These are phyloP conservation scores for Ascocoryne sarcoides DNA, from an alignment of 2,329 filamentous ascomycete species.

Conservation along the genomic window DNA sequence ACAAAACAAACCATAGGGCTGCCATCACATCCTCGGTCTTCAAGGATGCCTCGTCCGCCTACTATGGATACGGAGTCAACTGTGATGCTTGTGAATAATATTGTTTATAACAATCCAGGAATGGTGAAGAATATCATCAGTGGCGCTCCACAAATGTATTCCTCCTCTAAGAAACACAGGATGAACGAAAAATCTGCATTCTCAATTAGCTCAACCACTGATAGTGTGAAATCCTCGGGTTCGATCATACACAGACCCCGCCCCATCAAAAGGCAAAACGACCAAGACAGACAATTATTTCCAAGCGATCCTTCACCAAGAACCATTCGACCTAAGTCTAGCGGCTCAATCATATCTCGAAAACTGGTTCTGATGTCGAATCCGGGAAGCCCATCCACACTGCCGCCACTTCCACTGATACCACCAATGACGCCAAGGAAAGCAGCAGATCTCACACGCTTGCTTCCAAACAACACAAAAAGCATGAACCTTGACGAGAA, in stretches of 20 bases:
- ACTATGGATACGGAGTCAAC: conserved; percentile 33
- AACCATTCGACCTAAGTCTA: conserved; percentile 43
- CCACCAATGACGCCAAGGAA: conserved; percentile 35
- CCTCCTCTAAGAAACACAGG: conserved; percentile 15
- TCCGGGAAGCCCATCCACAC: conserved; percentile 38
- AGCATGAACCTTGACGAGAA: conserved; percentile 53
- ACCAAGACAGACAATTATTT: conserved; percentile 37
- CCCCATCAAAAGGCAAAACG: conserved; percentile 21
- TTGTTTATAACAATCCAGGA: conserved; percentile 44
- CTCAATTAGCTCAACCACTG: background rate
- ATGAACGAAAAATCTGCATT: conserved; percentile 6
- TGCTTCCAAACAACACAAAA: conserved; percentile 43
- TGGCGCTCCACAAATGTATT: conserved; percentile 31
- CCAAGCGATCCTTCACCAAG: conserved; percentile 36
- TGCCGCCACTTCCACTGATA: conserved; percentile 46
- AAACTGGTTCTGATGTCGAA: conserved; percentile 38
- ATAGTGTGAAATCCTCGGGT: conserved; percentile 12
- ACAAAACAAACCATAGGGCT: conserved; percentile 21
- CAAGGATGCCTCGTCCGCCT: conserved; percentile 4
- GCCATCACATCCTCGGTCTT: conserved; percentile 22
- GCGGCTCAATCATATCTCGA: conserved; percentile 36
- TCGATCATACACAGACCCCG: conserved; percentile 29
- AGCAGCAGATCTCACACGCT: conserved; percentile 31
- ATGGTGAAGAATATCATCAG: conserved; percentile 42
- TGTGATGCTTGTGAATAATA: conserved; percentile 48